A percentile compares a stretch with the other conserved stretches of the same genome.
These are phyloP conservation scores for Rhynchospora tenuis DNA, from an alignment of 176 grass and related monocot species.

Conservation along the genomic window DNA sequence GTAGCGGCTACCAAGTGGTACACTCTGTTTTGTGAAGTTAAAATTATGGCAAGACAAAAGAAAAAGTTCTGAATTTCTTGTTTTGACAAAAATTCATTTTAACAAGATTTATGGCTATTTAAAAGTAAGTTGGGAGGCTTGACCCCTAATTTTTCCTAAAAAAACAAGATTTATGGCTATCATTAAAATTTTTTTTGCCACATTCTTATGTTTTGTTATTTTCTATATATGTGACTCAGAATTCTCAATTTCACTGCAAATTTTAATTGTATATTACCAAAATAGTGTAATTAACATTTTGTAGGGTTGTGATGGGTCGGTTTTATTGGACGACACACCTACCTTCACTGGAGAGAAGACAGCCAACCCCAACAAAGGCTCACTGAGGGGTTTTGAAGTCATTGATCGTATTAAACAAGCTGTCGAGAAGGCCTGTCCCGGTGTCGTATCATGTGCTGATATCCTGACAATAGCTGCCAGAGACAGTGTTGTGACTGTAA, in stretches of 20 bases:
- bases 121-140: too few species aligned
- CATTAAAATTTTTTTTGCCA: background rate
- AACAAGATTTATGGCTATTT: too few species aligned
- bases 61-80: background rate
- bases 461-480: conserved; percentile 58
- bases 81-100: too few species aligned
- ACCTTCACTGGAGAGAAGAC: conserved; percentile 62
- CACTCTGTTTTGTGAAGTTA: background rate
- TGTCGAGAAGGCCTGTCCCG: conserved; percentile 53
- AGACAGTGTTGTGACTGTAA: conserved; percentile 49
- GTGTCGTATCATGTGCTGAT: conserved; percentile 85
- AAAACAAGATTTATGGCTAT: background rate
- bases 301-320: conserved; percentile 73
- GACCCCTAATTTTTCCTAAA: too few species aligned
- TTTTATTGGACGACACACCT: conserved; percentile 57
- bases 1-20: too few species aligned
- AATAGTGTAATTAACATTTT: background rate
- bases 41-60: background rate
- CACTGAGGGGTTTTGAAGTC: conserved; percentile 58
- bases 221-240: background rate
- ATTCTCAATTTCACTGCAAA: background rate
- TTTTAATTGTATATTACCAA: background rate
- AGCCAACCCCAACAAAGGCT: conserved; percentile 42
- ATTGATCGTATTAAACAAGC: conserved; percentile 61
- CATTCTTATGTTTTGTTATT: background rate